Percentiles rank a stretch among this genome's conserved stretches.
Conservation (phyloP, 257 asterid species). For the Solanum paucissectum region DNA sequence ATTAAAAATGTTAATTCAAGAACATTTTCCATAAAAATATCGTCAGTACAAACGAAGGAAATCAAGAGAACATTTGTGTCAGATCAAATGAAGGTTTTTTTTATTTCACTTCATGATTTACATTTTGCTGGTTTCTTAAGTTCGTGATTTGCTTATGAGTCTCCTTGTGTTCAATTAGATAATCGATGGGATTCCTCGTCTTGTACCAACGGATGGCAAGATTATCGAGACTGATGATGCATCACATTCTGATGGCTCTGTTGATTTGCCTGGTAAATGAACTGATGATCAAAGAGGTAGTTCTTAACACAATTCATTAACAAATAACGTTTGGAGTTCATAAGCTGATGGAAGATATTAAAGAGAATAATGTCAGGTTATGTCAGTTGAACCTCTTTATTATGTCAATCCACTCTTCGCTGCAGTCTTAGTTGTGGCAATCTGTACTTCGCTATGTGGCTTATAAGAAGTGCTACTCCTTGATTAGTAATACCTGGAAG, state of each 20-base stretch:
- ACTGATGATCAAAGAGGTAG: conserved; percentile 1
- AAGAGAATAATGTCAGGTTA: neutral
- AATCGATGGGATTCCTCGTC: conserved; percentile 64
- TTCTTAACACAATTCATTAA: neutral
- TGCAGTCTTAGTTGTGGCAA: neutral
- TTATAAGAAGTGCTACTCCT: neutral
- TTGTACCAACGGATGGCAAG: conserved; percentile 52
- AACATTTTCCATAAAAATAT: neutral
- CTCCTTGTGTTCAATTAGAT: conserved; percentile 14
- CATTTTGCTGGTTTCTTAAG: neutral
- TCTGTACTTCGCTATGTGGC: neutral
- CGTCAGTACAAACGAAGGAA: neutral
- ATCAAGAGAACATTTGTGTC: neutral
- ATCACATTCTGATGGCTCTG: conserved; percentile 2
- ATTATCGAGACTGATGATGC: conserved; percentile 19
- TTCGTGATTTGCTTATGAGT: neutral
- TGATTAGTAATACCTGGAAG: neutral
- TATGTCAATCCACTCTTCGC: neutral
- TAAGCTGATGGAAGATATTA: neutral
- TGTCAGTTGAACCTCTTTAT: neutral
- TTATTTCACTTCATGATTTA: neutral
- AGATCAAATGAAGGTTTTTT: neutral
- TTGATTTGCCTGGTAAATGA: conserved; percentile 3
- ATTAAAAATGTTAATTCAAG: neutral
- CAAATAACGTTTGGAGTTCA: neutral